Evolutionary conservation across 495 filamentous ascomycete genomes (phyloP), one percentile per base, ranked within the genome.

Genomic region (Xylaria longipes): DNA sequence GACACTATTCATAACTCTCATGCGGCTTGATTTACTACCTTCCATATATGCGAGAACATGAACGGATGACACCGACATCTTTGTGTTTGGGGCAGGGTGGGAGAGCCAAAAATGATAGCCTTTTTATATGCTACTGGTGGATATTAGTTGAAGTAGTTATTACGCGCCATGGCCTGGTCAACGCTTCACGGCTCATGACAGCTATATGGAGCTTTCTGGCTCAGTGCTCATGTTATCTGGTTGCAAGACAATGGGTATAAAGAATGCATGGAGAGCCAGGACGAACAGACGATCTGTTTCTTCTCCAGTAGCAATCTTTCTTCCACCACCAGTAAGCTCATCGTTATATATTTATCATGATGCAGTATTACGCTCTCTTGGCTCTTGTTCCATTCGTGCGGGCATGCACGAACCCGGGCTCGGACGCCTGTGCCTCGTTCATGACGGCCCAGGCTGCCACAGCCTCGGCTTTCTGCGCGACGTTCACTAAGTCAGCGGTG

Each of bases 381-480:
- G 71, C 71, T 12, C 66, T 72, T 29, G 65, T 25, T 29, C 64
- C 71, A 12, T 57, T 72, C 29, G 71, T 69, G n/a, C n/a, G 39
- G 15, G 71, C 63, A 15, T 72, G 71, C 66, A 62, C 65, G 5
- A 72, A 72, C 71, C 63, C 63, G 12, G 65, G 70, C 52, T 25
- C 65, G n/a, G 46, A 72, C 33, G 1, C 71, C 15, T 72, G 71
- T 54, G 71, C 71, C 29, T 72, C 71, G 5, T 72, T 68, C 27
- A 72, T 72, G 63, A 69, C 63, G 7, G 46, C 61, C 37, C 45
- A 68, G 37, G 27, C 71, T 8, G 71, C 71, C 31, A 69, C 65
- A 20, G 71, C 71, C 27, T 72, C 71, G 1, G 17, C 65, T 22
- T 72, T 72, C 64, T 72, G 71, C 25, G 71, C 71, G 5, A 61